A percentile compares a stretch with the other conserved stretches of the same genome.
Evolutionary conservation across 345 rosid species (phyloP).

Genomic region (Pistacia integerrima): DNA sequence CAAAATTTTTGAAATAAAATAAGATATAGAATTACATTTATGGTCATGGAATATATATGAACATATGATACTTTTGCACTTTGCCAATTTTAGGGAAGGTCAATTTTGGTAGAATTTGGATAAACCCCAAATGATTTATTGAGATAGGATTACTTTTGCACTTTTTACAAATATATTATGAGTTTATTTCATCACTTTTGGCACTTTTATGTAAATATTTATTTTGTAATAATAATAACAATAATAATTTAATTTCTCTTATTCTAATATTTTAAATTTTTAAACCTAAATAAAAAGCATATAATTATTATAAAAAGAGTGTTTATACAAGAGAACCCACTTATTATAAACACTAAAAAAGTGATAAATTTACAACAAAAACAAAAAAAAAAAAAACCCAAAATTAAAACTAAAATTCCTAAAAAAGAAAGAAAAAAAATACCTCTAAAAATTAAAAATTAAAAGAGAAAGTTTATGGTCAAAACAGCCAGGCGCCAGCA

Average conservation of each 20-base stretch:
- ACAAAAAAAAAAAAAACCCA: neutral
- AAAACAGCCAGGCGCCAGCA: neutral
- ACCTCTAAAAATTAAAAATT: neutral
- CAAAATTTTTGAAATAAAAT: neutral
- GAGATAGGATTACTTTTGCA: neutral
- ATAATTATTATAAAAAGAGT: neutral
- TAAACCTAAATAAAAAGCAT: neutral
- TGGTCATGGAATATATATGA: neutral
- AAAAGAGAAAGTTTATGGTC: conserved; percentile 8
- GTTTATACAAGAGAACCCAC: conserved; percentile 10
- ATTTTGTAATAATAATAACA: neutral
- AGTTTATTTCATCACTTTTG: neutral
- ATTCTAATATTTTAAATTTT: neutral
- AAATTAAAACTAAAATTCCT: neutral
- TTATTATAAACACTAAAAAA: conserved; percentile 14
- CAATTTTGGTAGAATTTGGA: too few relatives aligned
- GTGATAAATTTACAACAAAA: conserved; percentile 9
- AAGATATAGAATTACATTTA: too few relatives aligned
- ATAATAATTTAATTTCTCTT: neutral
- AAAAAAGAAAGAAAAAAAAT: neutral
- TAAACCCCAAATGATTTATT: too few relatives aligned
- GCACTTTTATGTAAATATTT: neutral
- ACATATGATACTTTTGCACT: neutral
- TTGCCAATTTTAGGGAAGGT: too few relatives aligned
- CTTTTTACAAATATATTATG: neutral